These are phyloP conservation scores for Pleurotus sapidus DNA, from an alignment of 768 basidiomycete genomes.

Conservation along the genomic window DNA sequence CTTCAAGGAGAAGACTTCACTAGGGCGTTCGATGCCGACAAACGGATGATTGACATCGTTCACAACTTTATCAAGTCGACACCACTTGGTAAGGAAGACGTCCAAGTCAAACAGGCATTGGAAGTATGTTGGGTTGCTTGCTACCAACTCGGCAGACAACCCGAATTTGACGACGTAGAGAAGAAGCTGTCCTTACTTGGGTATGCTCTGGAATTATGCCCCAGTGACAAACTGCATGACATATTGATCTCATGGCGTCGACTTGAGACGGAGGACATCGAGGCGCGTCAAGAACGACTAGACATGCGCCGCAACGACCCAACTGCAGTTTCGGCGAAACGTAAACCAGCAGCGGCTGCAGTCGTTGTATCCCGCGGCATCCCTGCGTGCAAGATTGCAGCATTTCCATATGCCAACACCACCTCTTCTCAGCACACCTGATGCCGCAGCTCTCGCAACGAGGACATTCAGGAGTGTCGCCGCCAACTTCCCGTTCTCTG, in stretches of 20 bases:
- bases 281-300: slow-evolving; percentile 42
- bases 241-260: slow-evolving; percentile 78
- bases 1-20: slow-evolving; percentile 78
- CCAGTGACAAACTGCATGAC: slow-evolving; percentile 73
- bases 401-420: slow-evolving; percentile 68
- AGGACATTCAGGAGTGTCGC: slow-evolving; percentile 77
- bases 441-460: slow-evolving; percentile 76
- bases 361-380: slow-evolving; percentile 38
- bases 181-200: slow-evolving; percentile 74
- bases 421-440: slow-evolving; percentile 67
- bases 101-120: slow-evolving; percentile 52
- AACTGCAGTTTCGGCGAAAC: slow-evolving; percentile 14
- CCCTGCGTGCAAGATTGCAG: slow-evolving; percentile 60
- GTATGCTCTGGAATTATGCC: slow-evolving; percentile 82
- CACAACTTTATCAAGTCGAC: slow-evolving; percentile 39
- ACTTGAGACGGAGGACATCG: slow-evolving; percentile 65
- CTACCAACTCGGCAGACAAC: slow-evolving; percentile 82
- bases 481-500: slow-evolving; percentile 71
- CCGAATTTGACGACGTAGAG: slow-evolving; percentile 66
- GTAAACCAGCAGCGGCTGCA: slow-evolving; percentile 17
- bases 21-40: slow-evolving; percentile 67
- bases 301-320: slow-evolving; percentile 23
- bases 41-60: slow-evolving; percentile 68
- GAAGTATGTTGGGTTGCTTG: slow-evolving; percentile 91
- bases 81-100: slow-evolving; percentile 28